A percentile compares a stretch with the other conserved stretches of the same genome.
Evolutionary conservation across 495 filamentous ascomycete species (phyloP).

Genomic region (Penicillium angulare): DNA sequence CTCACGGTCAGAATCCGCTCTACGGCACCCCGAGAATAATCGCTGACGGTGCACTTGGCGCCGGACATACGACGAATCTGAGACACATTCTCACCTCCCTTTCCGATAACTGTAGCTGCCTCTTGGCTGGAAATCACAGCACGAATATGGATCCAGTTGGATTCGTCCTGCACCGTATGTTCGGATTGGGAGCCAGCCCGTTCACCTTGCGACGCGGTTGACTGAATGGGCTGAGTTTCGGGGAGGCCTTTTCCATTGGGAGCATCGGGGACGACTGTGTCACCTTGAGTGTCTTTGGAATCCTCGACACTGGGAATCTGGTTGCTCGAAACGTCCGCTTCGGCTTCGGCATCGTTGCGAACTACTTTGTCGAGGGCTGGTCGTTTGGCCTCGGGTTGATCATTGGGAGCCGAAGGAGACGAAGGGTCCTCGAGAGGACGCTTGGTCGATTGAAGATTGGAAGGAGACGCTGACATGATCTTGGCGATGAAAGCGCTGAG

Average conservation of each 20-base stretch:
- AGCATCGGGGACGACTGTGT: conserved; percentile 76
- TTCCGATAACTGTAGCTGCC: conserved; percentile 96
- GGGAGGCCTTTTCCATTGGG: conserved; percentile 48
- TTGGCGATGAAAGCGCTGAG: conserved; percentile 25
- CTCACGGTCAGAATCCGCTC: conserved; percentile 97
- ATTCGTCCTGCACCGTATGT: conserved; percentile 74
- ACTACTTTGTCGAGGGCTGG: conserved; percentile 91
- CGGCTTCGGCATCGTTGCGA: conserved; percentile 52
- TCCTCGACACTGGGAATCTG: conserved; percentile 37
- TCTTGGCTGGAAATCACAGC: conserved; percentile 95
- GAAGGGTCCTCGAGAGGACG: conserved; percentile 96
- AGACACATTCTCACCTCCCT: conserved; percentile 97
- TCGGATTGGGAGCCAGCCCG: conserved; percentile 50
- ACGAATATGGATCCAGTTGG: conserved; percentile 92
- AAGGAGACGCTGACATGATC: conserved; percentile 63
- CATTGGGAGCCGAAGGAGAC: conserved; percentile 82
- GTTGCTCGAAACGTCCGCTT: conserved; percentile 51
- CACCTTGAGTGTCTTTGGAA: conserved; percentile 51
- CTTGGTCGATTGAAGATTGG: conserved; percentile 70
- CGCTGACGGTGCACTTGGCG: conserved; percentile 97
- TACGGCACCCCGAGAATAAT: conserved; percentile 93
- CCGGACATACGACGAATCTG: conserved; percentile 87
- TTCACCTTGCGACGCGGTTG: conserved; percentile 59
- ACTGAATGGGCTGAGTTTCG: conserved; percentile 63
- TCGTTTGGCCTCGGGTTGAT: conserved; percentile 96